Percentiles rank a stretch among this genome's conserved stretches.
Conservation (phyloP, 139 green algal genomes). For the Ettlia oleoabundans region DNA sequence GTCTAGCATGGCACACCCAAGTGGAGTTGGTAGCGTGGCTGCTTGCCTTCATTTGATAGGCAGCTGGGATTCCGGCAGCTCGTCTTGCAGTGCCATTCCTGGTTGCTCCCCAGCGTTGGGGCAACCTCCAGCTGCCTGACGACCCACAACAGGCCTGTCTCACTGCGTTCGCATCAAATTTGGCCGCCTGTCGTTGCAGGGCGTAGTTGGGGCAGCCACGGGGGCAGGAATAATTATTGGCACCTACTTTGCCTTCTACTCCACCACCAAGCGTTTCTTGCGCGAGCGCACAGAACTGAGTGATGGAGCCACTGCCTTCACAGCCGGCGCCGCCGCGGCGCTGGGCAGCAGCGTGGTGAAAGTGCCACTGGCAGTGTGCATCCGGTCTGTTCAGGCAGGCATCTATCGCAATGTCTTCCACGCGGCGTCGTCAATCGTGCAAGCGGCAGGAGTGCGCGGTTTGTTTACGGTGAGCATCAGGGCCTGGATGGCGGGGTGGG, state of each 20-base stretch:
- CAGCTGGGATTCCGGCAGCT: too few relatives aligned
- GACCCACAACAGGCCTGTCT: neutral
- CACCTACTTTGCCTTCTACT: conserved; percentile 94
- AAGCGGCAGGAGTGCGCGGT: conserved; percentile 68
- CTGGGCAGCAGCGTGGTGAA: conserved; percentile 85
- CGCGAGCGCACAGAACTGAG: conserved; percentile 47
- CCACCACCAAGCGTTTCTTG: conserved; percentile 68
- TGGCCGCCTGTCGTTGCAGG: conserved; percentile 30
- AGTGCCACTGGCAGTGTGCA: conserved; percentile 91
- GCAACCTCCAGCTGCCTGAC: too few relatives aligned
- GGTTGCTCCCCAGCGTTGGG: too few relatives aligned
- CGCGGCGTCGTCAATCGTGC: conserved; percentile 69
- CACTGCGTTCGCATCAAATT: neutral
- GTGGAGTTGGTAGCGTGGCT: too few relatives aligned
- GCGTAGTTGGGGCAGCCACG: conserved; percentile 86
- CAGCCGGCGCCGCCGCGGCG: conserved; percentile 76
- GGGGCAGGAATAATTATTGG: conserved; percentile 95
- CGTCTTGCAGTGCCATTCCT: too few relatives aligned
- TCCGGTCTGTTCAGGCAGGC: conserved; percentile 84
- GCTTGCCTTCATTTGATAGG: too few relatives aligned
- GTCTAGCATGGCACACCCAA: too few relatives aligned
- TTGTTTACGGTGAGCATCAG: conserved; percentile 68
- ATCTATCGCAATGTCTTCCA: conserved; percentile 85
- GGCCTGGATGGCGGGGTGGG: too few relatives aligned
- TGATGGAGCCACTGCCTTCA: conserved; percentile 72